These are phyloP conservation scores for Kwoniella sp. DNA, from an alignment of 768 basidiomycete genomes.

Conservation along the genomic window DNA sequence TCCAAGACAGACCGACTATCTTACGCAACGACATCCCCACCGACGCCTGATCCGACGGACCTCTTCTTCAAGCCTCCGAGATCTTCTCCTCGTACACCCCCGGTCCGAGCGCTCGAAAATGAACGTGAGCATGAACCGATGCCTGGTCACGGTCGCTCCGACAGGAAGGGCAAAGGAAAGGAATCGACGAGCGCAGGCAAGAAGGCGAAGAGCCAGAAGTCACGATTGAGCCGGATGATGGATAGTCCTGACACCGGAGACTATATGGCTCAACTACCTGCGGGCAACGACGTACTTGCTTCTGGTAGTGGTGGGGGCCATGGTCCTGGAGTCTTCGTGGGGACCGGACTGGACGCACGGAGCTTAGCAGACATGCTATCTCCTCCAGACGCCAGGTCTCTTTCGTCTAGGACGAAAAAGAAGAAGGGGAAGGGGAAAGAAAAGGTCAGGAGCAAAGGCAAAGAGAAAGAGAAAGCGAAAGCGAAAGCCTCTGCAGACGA, in stretches of 20 bases:
- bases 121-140: too few species aligned
- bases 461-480: background rate
- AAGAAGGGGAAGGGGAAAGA: background rate
- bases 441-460: background rate
- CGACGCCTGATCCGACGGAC: slow-evolving; percentile 7
- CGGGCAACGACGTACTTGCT: too few species aligned
- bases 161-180: background rate
- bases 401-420: slow-evolving; percentile 1
- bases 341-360: slow-evolving; percentile 6
- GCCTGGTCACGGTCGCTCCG: background rate
- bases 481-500: background rate
- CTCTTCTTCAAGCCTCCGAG: slow-evolving; percentile 10
- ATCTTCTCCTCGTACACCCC: background rate
- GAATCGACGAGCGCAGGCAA: background rate
- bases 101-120: background rate
- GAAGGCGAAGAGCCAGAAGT: background rate
- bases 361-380: slow-evolving; percentile 12
- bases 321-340: slow-evolving; percentile 4
- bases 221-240: background rate
- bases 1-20: slow-evolving; percentile 1
- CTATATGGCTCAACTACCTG: background rate
- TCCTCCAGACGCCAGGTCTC: background rate
- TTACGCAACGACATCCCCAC: slow-evolving; percentile 7
- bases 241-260: background rate
- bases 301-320: background rate